Percentiles rank a stretch among this genome's conserved stretches.
Conservation (phyloP, 768 basidiomycete genomes). For the Brasilioporus rufonigricans region DNA sequence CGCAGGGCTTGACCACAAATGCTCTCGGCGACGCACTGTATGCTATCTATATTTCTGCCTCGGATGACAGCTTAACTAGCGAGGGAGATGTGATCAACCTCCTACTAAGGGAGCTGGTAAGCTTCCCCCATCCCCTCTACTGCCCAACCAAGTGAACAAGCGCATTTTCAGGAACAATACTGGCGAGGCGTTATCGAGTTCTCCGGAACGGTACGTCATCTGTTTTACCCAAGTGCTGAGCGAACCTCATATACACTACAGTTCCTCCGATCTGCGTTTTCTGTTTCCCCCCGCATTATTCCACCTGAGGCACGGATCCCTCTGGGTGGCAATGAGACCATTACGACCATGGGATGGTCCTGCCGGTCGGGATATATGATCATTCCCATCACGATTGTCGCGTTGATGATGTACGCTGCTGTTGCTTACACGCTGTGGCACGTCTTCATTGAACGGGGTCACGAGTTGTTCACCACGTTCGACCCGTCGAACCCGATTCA, state of each 20-base stretch:
- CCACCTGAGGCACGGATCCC: neutral
- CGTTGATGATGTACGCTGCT: conserved; percentile 3
- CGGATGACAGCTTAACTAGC: neutral
- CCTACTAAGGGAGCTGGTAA: conserved; percentile 4
- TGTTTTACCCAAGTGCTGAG: neutral
- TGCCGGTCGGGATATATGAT: neutral
- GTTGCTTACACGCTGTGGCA: conserved; percentile 8
- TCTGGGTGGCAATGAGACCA: neutral
- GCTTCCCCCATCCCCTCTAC: neutral
- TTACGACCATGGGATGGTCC: conserved; percentile 7
- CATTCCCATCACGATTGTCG: conserved; percentile 3
- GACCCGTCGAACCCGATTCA: conserved; percentile 8
- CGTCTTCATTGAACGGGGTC: neutral
- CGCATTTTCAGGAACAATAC: conserved; percentile 7
- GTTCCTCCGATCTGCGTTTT: conserved; percentile 11
- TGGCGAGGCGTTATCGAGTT: conserved; percentile 19
- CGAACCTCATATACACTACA: neutral
- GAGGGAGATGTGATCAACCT: neutral
- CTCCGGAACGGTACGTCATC: conserved; percentile 9
- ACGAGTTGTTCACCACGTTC: neutral
- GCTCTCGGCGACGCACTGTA: conserved; percentile 19
- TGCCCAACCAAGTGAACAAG: no score
- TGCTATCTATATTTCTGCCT: conserved; percentile 4
- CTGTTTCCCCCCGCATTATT: neutral
- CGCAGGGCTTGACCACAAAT: conserved; percentile 16